Base-by-base conservation (phyloP, 169 alveolate genomes). In the Cyclospora cayetanensis region DNA sequence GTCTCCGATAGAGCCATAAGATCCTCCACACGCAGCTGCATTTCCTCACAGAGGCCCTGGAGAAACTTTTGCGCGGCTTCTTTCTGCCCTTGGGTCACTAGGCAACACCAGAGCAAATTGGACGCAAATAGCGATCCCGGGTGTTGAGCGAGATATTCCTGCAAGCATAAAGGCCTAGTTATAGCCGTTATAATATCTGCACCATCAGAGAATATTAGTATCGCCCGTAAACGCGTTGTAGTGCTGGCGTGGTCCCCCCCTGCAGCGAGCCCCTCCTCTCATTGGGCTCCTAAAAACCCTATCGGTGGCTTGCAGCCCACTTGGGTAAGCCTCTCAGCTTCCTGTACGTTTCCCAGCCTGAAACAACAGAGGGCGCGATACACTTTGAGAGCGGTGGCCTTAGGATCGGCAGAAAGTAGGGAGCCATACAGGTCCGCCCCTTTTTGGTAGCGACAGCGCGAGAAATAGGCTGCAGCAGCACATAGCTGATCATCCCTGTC, bases 131-230 rank as follows among this genome's bases (percentile, higher is more conserved):
- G 41, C 7, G 79, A 66, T 27, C 12, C 42, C 4, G 79, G 79
- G 79, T 66, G 79, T 66, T 12, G 25, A 66, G 79, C n/a, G 43
- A 66, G 35, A 41, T 66, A 66, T 12, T 66, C 79, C 79, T 66
- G 7, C 70, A 55, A 25, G 27, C 5, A 7, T 18, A 25, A 55
- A 55, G 22, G 22, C 70, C 9, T 15, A 46, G 60, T 15, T 11
- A 46, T 15, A 46, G 60, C 60, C 7, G 60, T 15, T 11, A 15
- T 15, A 46, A 46, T 15, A 46, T 7, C 60, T 11, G 60, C 60
- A 46, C n/a, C 60, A 46, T 11, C 60, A 46, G 60, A 7, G 15
- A 15, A 7, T 11, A 15, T 15, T 11, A 46, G 60, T 11, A 46
- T 7, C 60, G 7, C 15, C 60, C 7, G 60, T 15, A 46, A 11